Base-by-base conservation (phyloP, 73 alveolate species). In the Paramecium tetraurelia region DNA sequence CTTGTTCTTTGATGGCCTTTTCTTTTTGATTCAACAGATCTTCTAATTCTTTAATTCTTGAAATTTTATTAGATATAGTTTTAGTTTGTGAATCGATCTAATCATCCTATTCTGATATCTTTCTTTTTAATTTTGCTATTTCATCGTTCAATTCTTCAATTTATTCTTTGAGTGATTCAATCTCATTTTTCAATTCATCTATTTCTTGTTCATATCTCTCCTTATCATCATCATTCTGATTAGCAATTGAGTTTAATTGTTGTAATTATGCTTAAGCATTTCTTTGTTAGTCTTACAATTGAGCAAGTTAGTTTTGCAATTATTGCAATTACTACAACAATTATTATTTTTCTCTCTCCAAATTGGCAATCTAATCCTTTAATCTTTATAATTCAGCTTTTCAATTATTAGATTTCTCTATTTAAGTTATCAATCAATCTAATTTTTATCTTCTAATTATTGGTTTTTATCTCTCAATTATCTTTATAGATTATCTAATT, bases 21-120 rank as follows among this genome's bases (percentile, higher is more conserved):
- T 80, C 72, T 9, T 40, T 46, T 20, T 80, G 20, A 80, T 41
- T 48, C 16, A 80, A 80, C 22, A 80, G 22, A 46, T 80, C 90
- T 48, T 80, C 90, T 48, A 80, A 80, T 48, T 80, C 90, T 80
- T 80, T 44, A 18, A 80, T 80, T 80, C 90, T 80, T 80, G 43
- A 11, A 5, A 31, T 80, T 80, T 80, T 80, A 18, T 40, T 43
- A 3, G 70, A 22, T 11, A 80, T 46, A 0, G 57, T 44, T 22
- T 80, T 22, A 16, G 46, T 80, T 41, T 43, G 21, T 44, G 70
- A 80, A 41, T 48, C 90, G 20, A 80, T 80, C 44, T 80, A 33
- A 46, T 43, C 90, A 24, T 80, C 70, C 7, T 44, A 48, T 44
- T 80, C 75, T 24, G 53, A 24, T 2, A 80, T 80, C 16, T 46